Evolutionary conservation across 257 asterid genomes (phyloP), one percentile per base, ranked within the genome.

Genomic region (Ehretia macrophylla): DNA sequence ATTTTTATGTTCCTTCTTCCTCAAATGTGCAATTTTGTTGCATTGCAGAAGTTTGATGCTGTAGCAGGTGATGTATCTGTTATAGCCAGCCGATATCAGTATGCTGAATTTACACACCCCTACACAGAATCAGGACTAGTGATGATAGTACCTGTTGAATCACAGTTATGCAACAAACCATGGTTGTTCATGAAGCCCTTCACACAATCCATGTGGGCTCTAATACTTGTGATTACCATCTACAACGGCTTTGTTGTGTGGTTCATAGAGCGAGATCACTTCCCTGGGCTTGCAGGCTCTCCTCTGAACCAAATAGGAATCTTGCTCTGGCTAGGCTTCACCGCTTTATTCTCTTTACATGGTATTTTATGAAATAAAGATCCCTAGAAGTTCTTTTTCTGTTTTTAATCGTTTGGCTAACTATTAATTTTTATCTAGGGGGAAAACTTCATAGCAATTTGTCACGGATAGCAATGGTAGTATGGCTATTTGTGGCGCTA

Each of bases 171-270:
- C 0, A 54, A 64, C 51, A 68, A 10, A 58, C 67, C 62, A 17
- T 80, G 77, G 81, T 38, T 80, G 27, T 77, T 80, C 37, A 5
- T 77, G 62, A 68, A 77, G 63, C 86, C 86, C 19, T 77, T 80
- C 69, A 80, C 83, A 17, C 59, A 22, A 27, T 58, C 70, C 21
- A 62, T 73, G 77, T 74, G 86, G 86, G 8, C 66, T 14, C 66
- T 80, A 10, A 73, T 74, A 0, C 56, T 20, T 5, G 64, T 54
- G 19, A 44, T 68, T 10, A 71, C 55, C 47, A 16, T 70, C 37
- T 75, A 68, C 51, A 79, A 68, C 18, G 84, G 79, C 4, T 72
- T 79, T 16, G 81, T 75, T 3, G n/a, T 79, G 8, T 79, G 85
- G 85, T 52, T 62, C 46, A 75, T 79, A 11, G 85, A 79, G 66